Conservation (phyloP, 495 filamentous ascomycete genomes). For the Podospora appendiculata region DNA sequence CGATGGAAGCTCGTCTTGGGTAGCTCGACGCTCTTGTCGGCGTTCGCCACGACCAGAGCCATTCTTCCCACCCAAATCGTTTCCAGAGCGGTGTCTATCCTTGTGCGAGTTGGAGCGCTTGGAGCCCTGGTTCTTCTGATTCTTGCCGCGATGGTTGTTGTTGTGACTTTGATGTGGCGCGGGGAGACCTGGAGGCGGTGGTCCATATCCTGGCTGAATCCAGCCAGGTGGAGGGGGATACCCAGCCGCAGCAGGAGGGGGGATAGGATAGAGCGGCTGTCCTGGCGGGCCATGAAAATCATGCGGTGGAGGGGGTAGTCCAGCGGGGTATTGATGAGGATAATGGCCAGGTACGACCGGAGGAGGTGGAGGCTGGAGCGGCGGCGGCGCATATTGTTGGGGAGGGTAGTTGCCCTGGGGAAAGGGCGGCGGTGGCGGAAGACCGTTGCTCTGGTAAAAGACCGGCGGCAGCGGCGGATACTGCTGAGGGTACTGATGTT, state of each 20-base stretch:
- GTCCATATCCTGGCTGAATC: slow-evolving; percentile 12
- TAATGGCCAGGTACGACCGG: slow-evolving; percentile 20
- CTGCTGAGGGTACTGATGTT: background rate
- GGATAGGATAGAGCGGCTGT: background rate
- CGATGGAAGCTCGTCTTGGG: background rate
- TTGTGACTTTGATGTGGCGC: slow-evolving; percentile 3
- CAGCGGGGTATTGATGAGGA: slow-evolving; percentile 15
- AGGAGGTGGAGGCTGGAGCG: slow-evolving; percentile 11
- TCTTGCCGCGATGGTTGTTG: slow-evolving; percentile 10
- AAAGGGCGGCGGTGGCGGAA: slow-evolving; percentile 13
- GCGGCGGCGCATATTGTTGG: slow-evolving; percentile 14
- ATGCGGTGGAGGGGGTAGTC: slow-evolving; percentile 13
- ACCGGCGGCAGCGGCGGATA: slow-evolving; percentile 16
- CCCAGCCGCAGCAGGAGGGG: no score
- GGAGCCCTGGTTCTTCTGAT: slow-evolving; percentile 13
- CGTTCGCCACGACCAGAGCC: slow-evolving; percentile 1
- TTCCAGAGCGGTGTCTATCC: slow-evolving; percentile 8
- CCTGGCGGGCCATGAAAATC: slow-evolving; percentile 19
- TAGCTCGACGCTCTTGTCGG: slow-evolving; percentile 1
- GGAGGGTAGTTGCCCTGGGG: slow-evolving; percentile 14
- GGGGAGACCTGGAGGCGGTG: slow-evolving; percentile 8
- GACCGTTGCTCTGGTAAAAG: slow-evolving; percentile 17
- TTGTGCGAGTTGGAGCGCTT: slow-evolving; percentile 2
- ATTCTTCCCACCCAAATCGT: slow-evolving; percentile 2
- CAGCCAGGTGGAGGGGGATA: slow-evolving; percentile 14